Conservation (phyloP, 805 yeast species). For the Saccharomycopsis sp. region DNA sequence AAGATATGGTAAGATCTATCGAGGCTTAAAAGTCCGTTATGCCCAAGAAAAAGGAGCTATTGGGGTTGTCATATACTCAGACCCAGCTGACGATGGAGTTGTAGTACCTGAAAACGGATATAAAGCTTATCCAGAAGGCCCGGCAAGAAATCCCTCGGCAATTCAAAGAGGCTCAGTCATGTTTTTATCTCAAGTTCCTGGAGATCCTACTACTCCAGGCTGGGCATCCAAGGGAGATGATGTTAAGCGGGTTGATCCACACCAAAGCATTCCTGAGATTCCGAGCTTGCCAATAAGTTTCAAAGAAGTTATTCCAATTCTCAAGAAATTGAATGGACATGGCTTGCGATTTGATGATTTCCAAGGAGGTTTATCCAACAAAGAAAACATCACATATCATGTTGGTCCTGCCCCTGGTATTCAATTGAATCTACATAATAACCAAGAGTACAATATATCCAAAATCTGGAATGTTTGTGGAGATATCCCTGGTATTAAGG, state of each 20-base stretch:
- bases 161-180: conserved; percentile 74
- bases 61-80: conserved; percentile 63
- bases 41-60: conserved; percentile 67
- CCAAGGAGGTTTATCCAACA: conserved; percentile 35
- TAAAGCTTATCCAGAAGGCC: conserved; percentile 65
- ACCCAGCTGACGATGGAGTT: conserved; percentile 56
- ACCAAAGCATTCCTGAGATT: conserved; percentile 48
- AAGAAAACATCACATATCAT: conserved; percentile 38
- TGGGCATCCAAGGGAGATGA: conserved; percentile 46
- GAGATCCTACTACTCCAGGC: conserved; percentile 78
- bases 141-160: conserved; percentile 69
- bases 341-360: conserved; percentile 43
- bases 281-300: conserved; percentile 68
- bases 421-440: conserved; percentile 48
- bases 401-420: conserved; percentile 44
- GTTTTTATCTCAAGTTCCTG: conserved; percentile 55
- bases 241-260: conserved; percentile 44
- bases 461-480: conserved; percentile 63
- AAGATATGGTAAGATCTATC: conserved; percentile 58
- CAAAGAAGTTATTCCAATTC: conserved; percentile 56
- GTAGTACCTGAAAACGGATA: conserved; percentile 51
- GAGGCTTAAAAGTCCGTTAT: conserved; percentile 71
- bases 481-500: conserved; percentile 45
- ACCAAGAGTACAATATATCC: conserved; percentile 54
- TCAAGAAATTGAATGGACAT: conserved; percentile 49